Base-by-base conservation (phyloP, 2,329 filamentous ascomycete genomes). In the Hawksworthiomyces lignivorus region DNA sequence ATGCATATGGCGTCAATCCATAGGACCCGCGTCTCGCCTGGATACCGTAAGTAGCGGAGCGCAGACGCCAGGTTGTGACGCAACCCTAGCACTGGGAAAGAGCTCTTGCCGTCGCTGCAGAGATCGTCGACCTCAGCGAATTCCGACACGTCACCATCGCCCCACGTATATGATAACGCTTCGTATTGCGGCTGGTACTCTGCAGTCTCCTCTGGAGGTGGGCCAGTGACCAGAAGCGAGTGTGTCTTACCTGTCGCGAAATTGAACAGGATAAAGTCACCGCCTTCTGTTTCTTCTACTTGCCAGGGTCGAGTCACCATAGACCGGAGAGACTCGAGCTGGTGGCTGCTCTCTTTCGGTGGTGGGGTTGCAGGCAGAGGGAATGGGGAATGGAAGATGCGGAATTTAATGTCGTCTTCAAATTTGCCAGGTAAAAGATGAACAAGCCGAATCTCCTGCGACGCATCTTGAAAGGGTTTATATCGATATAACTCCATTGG, bases 1-100 rank as follows among this genome's bases (percentile, higher is more conserved):
- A 41, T 41, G 30, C 38, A 41, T n/a, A 41, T 32, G 18, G 38
- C 38, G n/a, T 41, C 38, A 17, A 41, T 28, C 38, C 38, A 41
- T 9, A 42, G 33, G 10, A 40, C 38, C 6, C 38, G 38, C 6
- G 22, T 34, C 14, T 27, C 6, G 11, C 28, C n/a, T 11, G 30
- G 14, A 17, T 29, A 14, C 22, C 38, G 31, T 22, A 40, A 14
- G 17, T 34, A 18, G 21, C 24, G 31, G 10, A 41, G 38, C 9
- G 38, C 38, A n/a, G n/a, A n/a, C n/a, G n/a, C n/a, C n/a, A n/a
- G n/a, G n/a, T n/a, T n/a, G n/a, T n/a, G n/a, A n/a, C n/a, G n/a
- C n/a, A n/a, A n/a, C n/a, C n/a, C n/a, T n/a, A n/a, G n/a, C n/a
- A n/a, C n/a, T n/a, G n/a, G n/a, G n/a, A n/a, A n/a, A n/a, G n/a